Base-by-base conservation (phyloP, 2,329 filamentous ascomycete species). In the Pseudogymnoascus sp. region DNA sequence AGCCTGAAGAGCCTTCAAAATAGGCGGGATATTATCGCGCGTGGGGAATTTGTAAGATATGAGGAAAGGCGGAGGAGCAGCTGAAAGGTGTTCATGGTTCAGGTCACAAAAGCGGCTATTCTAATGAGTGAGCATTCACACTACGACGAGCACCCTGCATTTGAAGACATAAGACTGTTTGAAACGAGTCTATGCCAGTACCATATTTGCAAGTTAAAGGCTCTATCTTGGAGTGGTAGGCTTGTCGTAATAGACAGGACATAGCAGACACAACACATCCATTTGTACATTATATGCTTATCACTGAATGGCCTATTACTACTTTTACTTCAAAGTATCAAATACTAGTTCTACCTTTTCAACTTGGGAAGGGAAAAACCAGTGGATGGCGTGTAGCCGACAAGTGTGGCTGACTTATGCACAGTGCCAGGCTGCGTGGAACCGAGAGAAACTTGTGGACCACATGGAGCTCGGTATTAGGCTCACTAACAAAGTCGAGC, bases 201-300 rank as follows among this genome's bases (percentile, higher is more conserved):
- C 12, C 11, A 14, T 26, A n/a, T 26, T 14, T 26, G 41, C 12
- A 22, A 26, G 8, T 26, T 8, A 7, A 26, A 26, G 41, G 11
- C 41, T 46, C 22, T 26, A 26, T 24, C 22, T 7, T 24, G 12
- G 22, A n/a, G 19, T 26, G 41, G 12, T 14, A 3, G 50, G n/a
- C 26, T 12, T 56, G n/a, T 12, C 6, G 28, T 56, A 7, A 14
- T 2, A 19, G 26, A n/a, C 11, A 12, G 46, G 50, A 56, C 11
- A 6, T 33, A 16, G 7, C 14, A 19, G n/a, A 19, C 28, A 19
- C 28, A 56, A 19, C 50, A 19, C 50, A 14, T 19, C 8, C 33
- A 56, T 19, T 33, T 56, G 50, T 56, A 56, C 50, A 56, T 56
- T 33, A 56, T 33, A 56, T 33, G 50, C 28, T 31, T 31, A 56